Evolutionary conservation across 345 rosid species (phyloP), one percentile per base, ranked within the genome.

Genomic region (Adansonia digitata): DNA sequence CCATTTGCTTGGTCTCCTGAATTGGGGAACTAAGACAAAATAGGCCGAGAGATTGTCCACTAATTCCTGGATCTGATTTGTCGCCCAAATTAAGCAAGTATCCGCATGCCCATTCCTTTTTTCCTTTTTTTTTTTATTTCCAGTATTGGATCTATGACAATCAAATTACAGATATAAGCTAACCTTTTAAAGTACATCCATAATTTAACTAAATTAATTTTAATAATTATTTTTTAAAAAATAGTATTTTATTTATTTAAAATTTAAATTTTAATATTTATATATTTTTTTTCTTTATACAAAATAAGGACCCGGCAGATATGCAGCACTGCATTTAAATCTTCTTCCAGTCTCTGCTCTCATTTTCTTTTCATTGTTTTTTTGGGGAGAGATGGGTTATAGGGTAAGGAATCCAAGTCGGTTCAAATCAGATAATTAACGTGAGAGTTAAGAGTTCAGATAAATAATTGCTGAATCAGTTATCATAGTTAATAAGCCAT

Each of bases 1-100:
- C 24, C 20, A 5, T 48, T 17, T 51, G 27, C 14, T 1, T 68
- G 20, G 52, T 42, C 49, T 14, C 6, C 15, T 67, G 2, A 24
- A 67, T 26, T 55, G 53, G 53, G 55, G 7, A 29, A 43, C n/a
- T n/a, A n/a, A n/a, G 15, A 40, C 49, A 14, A 39, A 71, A 53
- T 9, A 26, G 65, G 66, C 75, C 65, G 40, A 56, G 14, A 63
- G 75, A 39, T 39, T 5, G 17, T 40, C 37, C 24, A 29, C 12
- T 22, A 3, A 26, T 4, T 70, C 5, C n/a, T 72, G 66, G 65
- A 27, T 57, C 40, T 40, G 65, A 57, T 26, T 56, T 72, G 39
- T 34, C n/a, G 75, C 67, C 75, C 55, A 43, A 37, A 34, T 51
- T 22, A 53, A n/a, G n/a, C 22, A 14, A 45, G 31, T 64, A 64